Evolutionary conservation across 1,139 yeast genomes (phyloP), one percentile per base, ranked within the genome.

Genomic region (Candida tropicalis): DNA sequence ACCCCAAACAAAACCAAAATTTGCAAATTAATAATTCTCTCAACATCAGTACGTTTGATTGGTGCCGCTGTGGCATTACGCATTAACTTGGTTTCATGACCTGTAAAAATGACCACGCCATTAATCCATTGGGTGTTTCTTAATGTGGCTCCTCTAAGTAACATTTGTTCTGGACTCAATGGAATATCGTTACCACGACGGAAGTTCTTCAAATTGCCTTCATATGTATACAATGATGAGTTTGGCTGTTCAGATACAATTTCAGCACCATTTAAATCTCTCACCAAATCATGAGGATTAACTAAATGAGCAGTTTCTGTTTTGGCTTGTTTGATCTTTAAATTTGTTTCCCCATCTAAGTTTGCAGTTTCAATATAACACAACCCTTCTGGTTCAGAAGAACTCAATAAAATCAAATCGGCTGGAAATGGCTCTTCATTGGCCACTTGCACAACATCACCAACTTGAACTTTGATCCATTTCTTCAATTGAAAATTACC

Each of bases 1-100:
- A 95, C 84, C 28, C 85, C 79, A 60, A 95, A 93, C 48, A 95
- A 70, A 1, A 93, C 96, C 50, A 93, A 71, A 57, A 93, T 93
- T 63, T 95, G 99, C 56, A 88, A 68, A 62, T 95, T 95, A 52
- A 95, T 91, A 65, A 91, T 88, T 63, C 96, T 81, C 69, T 95
- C 99, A 11, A 95, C 98, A 22, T 96, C 97, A 1, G 99, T 95
- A 57, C 96, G 79, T 61, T 95, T 95, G 56, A 95, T 95, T 4
- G 99, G 99, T 1, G 99, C 85, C 3, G 99, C 97, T 2, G 98
- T 91, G 11, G 99, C 99, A 68, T 95, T 95, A 60, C 99, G 81
- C 99, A 95, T 93, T 52, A 95, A 75, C 59, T 95, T 95, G 0
- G 99, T 93, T 66, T 95, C 99, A 62, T 95, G 99, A 22, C 99